Percentiles rank a stretch among this genome's conserved stretches.
Conservation (phyloP, 495 filamentous ascomycete species). For the Lentithecium fluviatile region DNA sequence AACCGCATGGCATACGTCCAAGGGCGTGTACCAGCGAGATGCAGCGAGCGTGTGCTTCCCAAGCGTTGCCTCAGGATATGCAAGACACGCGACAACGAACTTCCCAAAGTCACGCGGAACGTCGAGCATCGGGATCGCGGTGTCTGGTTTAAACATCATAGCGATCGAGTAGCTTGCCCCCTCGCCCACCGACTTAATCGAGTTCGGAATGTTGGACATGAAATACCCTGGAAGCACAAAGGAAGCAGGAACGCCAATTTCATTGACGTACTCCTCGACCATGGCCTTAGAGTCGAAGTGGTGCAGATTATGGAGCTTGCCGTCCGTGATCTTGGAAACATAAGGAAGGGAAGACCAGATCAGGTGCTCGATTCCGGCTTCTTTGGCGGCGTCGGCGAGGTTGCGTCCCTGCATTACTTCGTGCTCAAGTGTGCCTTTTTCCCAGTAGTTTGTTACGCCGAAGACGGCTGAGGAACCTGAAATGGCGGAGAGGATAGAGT, state of each 20-base stretch:
- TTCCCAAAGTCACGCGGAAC: slow-evolving; percentile 53
- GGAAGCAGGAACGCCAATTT: slow-evolving; percentile 49
- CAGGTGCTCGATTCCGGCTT: slow-evolving; percentile 41
- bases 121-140: slow-evolving; percentile 55
- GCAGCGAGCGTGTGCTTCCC: slow-evolving; percentile 36
- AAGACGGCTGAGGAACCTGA: slow-evolving; percentile 43
- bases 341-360: slow-evolving; percentile 44
- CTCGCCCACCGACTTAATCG: slow-evolving; percentile 35
- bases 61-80: slow-evolving; percentile 41
- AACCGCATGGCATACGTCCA: slow-evolving; percentile 17
- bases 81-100: slow-evolving; percentile 55
- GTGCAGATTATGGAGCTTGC: slow-evolving; percentile 51
- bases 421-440: slow-evolving; percentile 32
- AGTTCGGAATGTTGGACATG: slow-evolving; percentile 53
- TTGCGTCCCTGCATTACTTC: slow-evolving; percentile 44
- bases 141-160: slow-evolving; percentile 45
- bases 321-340: slow-evolving; percentile 41
- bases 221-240: slow-evolving; percentile 61
- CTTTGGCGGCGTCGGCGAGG: slow-evolving; percentile 42
- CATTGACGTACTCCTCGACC: slow-evolving; percentile 58
- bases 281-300: slow-evolving; percentile 65
- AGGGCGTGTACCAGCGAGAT: slow-evolving; percentile 14
- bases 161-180: slow-evolving; percentile 43
- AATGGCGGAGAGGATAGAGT: slow-evolving; percentile 37
- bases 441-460: slow-evolving; percentile 44